Base-by-base conservation (phyloP, 2,329 filamentous ascomycete genomes). In the Aureobasidium sp. region DNA sequence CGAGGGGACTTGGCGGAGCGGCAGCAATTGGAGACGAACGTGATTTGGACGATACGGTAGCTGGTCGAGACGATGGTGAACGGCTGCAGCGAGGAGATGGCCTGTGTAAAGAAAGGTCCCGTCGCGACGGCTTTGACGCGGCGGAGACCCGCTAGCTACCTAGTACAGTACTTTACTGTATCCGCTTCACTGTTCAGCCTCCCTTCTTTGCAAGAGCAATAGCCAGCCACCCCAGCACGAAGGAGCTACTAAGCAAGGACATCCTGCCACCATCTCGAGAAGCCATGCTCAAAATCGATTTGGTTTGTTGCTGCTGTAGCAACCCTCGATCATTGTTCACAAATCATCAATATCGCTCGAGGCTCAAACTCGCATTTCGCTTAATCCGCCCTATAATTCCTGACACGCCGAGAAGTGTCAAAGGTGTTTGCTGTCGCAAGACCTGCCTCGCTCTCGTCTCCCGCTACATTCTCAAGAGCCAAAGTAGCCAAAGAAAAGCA, bases 321-420 rank as follows among this genome's bases (percentile, higher is more conserved):
- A 32, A 55, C 26, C 12, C 20, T 32, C 36, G 15, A n/a, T 1
- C n/a, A 55, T 55, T 42, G 34, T 39, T 23, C 48, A 23, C 5
- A 20, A 10, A 36, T 39, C 50, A 27, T 20, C 20, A 26, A 15
- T 17, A 37, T 26, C 5, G 20, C 8, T 26, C 50, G 20, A 23
- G 7, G 15, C 17, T 37, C 32, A 27, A 37, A 17, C 23, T 4
- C 20, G 20, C 10, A 26, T 39, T 37, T 55, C 51, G 51, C 51
- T 55, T 55, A 55, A 26, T 23, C 37, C 26, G 37, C 37, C 51
- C 51, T 42, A 10, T 42, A n/a, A 29, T 29, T 20, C 15, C 51
- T 55, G 51, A 53, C 51, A 53, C 51, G 51, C 51, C 51, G 51
- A 53, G 36, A 53, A 41, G 36, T 53, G 51, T 27, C 50, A 52